Evolutionary conservation across 345 rosid species (phyloP), one percentile per base, ranked within the genome.

Genomic region (Passiflora organensis): DNA sequence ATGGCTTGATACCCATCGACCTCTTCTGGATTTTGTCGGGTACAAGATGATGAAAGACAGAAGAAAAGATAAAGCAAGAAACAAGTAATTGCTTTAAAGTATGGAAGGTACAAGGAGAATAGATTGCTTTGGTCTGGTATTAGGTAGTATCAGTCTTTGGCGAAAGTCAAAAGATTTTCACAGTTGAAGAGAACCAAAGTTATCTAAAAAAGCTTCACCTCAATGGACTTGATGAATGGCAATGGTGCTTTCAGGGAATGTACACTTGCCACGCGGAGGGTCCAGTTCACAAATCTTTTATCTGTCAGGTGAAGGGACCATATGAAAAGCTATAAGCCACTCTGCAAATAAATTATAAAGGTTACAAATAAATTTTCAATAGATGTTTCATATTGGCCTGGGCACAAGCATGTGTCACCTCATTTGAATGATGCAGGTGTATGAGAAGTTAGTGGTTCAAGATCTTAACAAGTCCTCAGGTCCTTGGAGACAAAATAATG

Each of bases 261-360:
- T 15, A 80, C 76, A 64, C 96, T 89, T 60, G 81, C 84, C 25
- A 89, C 73, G 20, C 83, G 82, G 60, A 93, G 65, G 15, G 74
- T 89, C 99, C 99, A 93, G 72, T 89, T 93, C 55, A 77, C 73
- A 62, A 53, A 86, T 60, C 60, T 84, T 60, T 80, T 74, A 78
- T 93, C 68, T 53, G 59, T 65, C 34, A 43, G 67, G 19, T 38
- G 16, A 37, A 66, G 36, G 59, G 43, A 18, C 50, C 54, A 53
- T 53, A 55, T 68, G 17, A 68, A 41, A 50, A 58, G 67, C 63
- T 53, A 58, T 6, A 57, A 55, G 71, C 17, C 21, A 37, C 34
- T 24, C 14, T 41, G 38, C 18, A 20, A 6, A 17, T 24, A 56
- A 16, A 12, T 48, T 22, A 36, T 42, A 42, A 22, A 43, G 12